These are phyloP conservation scores for Tagetes patula DNA, from an alignment of 129 eudicot species.

Conservation along the genomic window DNA sequence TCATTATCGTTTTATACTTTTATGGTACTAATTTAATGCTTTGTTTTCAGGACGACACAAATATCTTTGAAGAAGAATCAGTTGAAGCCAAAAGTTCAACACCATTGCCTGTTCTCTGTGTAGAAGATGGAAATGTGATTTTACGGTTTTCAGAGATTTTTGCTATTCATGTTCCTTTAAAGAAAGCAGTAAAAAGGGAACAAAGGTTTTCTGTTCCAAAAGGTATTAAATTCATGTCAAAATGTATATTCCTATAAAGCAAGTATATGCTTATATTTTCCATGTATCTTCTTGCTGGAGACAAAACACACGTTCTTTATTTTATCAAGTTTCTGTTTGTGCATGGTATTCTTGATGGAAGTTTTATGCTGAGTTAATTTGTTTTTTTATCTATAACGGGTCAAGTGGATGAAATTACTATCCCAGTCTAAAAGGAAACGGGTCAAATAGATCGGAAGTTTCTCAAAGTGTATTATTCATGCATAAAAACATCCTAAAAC, in stretches of 20 bases:
- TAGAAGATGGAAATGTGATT: slow-evolving; percentile 76
- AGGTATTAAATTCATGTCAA: slow-evolving; percentile 48
- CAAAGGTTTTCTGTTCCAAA: slow-evolving; percentile 56
- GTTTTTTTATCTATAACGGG: not conserved
- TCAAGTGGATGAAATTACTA: not conserved
- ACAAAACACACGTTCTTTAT: not conserved
- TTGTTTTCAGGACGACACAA: slow-evolving; percentile 53
- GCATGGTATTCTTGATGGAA: slow-evolving; percentile 8
- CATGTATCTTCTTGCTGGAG: not conserved
- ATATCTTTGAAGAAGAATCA: slow-evolving; percentile 39
- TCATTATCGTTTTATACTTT: not conserved
- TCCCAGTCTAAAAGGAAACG: not conserved
- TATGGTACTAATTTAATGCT: not conserved
- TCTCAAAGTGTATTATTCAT: not conserved
- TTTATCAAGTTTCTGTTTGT: slow-evolving; percentile 16
- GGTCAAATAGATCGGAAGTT: not conserved
- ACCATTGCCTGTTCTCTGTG: slow-evolving; percentile 75
- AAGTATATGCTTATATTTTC: not conserved
- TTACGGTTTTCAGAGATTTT: slow-evolving; percentile 90
- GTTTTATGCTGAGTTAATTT: not conserved
- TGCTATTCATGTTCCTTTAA: slow-evolving; percentile 70
- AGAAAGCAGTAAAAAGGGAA: slow-evolving; percentile 66
- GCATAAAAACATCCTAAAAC: not conserved
- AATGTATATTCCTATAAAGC: not conserved
- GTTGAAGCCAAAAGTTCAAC: slow-evolving; percentile 43